A percentile compares a stretch with the other conserved stretches of the same genome.
Evolutionary conservation across 257 asterid species (phyloP).

Genomic region (Primulina eburnea): DNA sequence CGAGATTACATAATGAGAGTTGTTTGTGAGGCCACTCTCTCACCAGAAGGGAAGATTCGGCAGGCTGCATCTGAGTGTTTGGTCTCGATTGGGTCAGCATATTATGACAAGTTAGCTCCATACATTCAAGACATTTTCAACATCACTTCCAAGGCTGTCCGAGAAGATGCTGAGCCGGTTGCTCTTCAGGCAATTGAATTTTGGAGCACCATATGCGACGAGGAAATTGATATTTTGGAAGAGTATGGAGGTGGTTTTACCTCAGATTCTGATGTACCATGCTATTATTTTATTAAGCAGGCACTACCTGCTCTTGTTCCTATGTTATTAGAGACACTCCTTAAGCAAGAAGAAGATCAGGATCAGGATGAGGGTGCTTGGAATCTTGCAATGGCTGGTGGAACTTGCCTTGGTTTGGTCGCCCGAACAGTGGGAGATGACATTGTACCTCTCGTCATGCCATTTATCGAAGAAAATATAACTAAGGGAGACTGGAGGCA

Average conservation of each 20-base stretch:
- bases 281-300: slow-evolving; percentile 58
- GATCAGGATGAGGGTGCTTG: slow-evolving; percentile 70
- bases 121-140: slow-evolving; percentile 53
- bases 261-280: slow-evolving; percentile 61
- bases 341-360: slow-evolving; percentile 68
- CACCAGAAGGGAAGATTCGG: slow-evolving; percentile 48
- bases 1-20: slow-evolving; percentile 64
- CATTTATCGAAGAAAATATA: slow-evolving; percentile 54
- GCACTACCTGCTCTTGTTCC: slow-evolving; percentile 69
- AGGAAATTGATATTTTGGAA: slow-evolving; percentile 61
- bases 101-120: slow-evolving; percentile 51
- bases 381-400: slow-evolving; percentile 73
- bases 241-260: slow-evolving; percentile 55
- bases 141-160: slow-evolving; percentile 58
- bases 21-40: slow-evolving; percentile 54
- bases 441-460: slow-evolving; percentile 54
- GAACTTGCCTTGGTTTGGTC: slow-evolving; percentile 67
- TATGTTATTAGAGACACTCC: slow-evolving; percentile 53
- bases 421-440: slow-evolving; percentile 64
- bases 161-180: slow-evolving; percentile 58
- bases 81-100: slow-evolving; percentile 50
- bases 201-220: slow-evolving; percentile 69
- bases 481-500: slow-evolving; percentile 64
- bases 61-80: slow-evolving; percentile 58
- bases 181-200: slow-evolving; percentile 68